Evolutionary conservation across 2,329 filamentous ascomycete species (phyloP).

Genomic region (Microdochium bolleyi): DNA sequence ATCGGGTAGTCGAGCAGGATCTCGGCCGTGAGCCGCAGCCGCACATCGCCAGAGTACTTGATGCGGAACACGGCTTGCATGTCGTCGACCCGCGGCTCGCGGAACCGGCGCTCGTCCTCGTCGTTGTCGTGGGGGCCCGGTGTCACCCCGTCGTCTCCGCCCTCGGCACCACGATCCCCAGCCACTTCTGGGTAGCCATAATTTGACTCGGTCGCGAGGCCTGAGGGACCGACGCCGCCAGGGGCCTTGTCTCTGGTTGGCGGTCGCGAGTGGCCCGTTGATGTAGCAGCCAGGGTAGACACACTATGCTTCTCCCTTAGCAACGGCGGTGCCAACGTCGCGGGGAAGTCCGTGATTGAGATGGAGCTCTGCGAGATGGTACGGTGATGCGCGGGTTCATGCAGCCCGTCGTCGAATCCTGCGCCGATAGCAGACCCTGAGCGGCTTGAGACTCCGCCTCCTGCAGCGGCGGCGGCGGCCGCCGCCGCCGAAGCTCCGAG

Average conservation of each 20-base stretch:
- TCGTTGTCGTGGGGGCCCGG: constrained; percentile 14
- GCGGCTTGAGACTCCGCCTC: not conserved
- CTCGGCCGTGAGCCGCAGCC: constrained; percentile 84
- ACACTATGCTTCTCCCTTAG: constrained; percentile 55
- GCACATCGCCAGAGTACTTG: constrained; percentile 79
- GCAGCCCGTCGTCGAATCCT: constrained; percentile 4
- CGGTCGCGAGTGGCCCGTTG: constrained; percentile 42
- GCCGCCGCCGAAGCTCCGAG: constrained; percentile 1
- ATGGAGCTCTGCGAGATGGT: constrained; percentile 38
- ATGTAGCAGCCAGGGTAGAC: constrained; percentile 51
- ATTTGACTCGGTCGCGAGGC: constrained; percentile 12
- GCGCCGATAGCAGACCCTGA: constrained; percentile 4
- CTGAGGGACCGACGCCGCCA: constrained; percentile 23
- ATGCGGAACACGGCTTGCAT: constrained; percentile 90
- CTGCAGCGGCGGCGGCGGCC: constrained; percentile 1
- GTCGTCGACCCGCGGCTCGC: constrained; percentile 75
- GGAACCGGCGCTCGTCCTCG: constrained; percentile 37
- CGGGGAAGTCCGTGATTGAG: constrained; percentile 31
- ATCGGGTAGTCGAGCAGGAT: constrained; percentile 97
- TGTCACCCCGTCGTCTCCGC: constrained; percentile 2
- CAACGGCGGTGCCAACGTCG: constrained; percentile 24
- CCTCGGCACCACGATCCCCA: constrained; percentile 5
- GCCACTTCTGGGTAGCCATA: constrained; percentile 3
- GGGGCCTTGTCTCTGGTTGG: constrained; percentile 43
- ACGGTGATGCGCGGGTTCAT: constrained; percentile 28